Base-by-base conservation (phyloP, 2,329 filamentous ascomycete species). In the Fusarium longipes region DNA sequence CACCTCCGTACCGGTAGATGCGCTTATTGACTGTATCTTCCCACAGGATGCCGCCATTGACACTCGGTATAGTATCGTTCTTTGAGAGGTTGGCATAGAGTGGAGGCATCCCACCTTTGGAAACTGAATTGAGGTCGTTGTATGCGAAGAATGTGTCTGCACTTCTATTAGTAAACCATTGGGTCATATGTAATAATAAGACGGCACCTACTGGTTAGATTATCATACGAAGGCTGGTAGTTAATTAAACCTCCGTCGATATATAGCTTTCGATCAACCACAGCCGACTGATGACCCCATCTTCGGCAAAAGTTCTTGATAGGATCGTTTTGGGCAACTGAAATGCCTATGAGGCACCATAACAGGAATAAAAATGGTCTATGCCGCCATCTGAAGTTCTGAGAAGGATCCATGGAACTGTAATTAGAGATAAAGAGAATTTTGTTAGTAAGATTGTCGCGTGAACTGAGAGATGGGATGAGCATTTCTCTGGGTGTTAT, bases 1-100 rank as follows among this genome's bases (percentile, higher is more conserved):
- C 36, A 3, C 47, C 47, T 9, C 54, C 47, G 11, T 53, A 57
- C 3, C 53, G 36, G 20, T 42, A 57, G 8, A 57, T 36, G 12
- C 54, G 17, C 8, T 57, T 57, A 12, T 57, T 57, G 15, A 57
- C 3, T 1, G 54, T 42, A 48, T 57, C 54, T 42, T 57, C 54
- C 54, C 47, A 53, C 6, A 57, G 14, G 6, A 57, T 54, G 14
- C 54, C 54, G 4, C 54, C 47, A 7, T 53, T 29, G 2, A 57
- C 36, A 30, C 49, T 57, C 5, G 36, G 47, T 4, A 57, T 57
- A 5, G 47, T 57, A 3, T 20, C 36, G 17, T 57, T 57, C 30
- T 57, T 57, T 9, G 36, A 57, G 7, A 57, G 36, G 1, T 42
- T 29, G 2, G 47, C 30, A 6, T 57, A 20, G 10, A 57, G 43